Conservation (phyloP, 1,139 yeast species). For the Hemisphaericaspora subhashii region DNA sequence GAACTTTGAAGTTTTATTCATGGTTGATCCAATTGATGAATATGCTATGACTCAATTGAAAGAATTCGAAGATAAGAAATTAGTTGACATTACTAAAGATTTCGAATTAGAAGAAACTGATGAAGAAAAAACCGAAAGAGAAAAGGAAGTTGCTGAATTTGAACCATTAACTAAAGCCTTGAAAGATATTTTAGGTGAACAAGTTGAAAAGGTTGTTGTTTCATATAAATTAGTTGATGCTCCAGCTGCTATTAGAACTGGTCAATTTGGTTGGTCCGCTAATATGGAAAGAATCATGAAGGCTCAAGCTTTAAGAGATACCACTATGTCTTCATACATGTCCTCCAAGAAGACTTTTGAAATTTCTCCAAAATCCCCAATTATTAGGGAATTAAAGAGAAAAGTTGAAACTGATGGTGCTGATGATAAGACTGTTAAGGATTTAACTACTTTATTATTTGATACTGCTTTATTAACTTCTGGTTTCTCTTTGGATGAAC, state of each 20-base stretch:
- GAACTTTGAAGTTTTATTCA: constrained; percentile 96
- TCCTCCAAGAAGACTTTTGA: constrained; percentile 99
- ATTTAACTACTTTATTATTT: constrained; percentile 90
- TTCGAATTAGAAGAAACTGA: constrained; percentile 99
- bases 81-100: constrained; percentile 98
- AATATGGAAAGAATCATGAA: constrained; percentile 99
- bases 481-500: constrained; percentile 98
- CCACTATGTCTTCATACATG: constrained; percentile 99
- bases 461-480: constrained; percentile 98
- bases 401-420: constrained; percentile 97
- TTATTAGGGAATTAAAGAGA: constrained; percentile 91
- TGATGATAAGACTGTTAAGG: constrained; percentile 97
- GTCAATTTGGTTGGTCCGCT: constrained; percentile 99
- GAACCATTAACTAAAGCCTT: constrained; percentile 94
- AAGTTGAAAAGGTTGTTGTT: constrained; percentile 98
- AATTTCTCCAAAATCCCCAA: constrained; percentile 95
- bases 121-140: constrained; percentile 94
- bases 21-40: constrained; percentile 99
- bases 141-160: constrained; percentile 86
- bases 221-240: constrained; percentile 97
- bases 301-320: constrained; percentile 99
- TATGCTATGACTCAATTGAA: constrained; percentile 99
- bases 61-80: constrained; percentile 99
- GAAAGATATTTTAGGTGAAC: constrained; percentile 96
- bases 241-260: constrained; percentile 99